These are phyloP conservation scores for Spongispora temasekensis DNA, from an alignment of 1,284 basidiomycete genomes.

Conservation along the genomic window DNA sequence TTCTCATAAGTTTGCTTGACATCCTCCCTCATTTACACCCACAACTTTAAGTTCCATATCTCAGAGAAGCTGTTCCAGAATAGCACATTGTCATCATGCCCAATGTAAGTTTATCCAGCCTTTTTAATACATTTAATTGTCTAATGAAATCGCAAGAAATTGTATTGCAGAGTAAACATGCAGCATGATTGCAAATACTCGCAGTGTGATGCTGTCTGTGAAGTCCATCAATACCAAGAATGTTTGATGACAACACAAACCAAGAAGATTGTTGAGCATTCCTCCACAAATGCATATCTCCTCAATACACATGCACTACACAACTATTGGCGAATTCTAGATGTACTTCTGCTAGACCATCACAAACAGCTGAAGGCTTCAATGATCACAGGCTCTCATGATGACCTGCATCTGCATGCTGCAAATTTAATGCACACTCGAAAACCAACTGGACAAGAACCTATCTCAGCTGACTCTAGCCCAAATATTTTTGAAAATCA, in stretches of 20 bases:
- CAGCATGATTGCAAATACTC: background rate
- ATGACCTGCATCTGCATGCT: background rate
- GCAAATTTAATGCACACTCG: background rate
- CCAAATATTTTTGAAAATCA: background rate
- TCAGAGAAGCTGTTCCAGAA: slow-evolving; percentile 3
- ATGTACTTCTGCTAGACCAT: background rate
- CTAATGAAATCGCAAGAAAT: background rate
- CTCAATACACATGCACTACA: slow-evolving; percentile 1
- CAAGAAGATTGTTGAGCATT: background rate
- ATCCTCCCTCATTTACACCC: background rate
- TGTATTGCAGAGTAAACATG: background rate
- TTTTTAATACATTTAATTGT: background rate
- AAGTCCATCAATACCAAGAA: background rate
- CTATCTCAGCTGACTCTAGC: background rate
- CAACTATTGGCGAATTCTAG: background rate
- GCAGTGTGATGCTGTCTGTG: background rate
- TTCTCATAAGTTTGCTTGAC: background rate
- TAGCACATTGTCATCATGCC: background rate
- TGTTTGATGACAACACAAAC: background rate
- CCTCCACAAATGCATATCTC: background rate
- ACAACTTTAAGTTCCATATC: slow-evolving; percentile 3
- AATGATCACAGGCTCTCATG: background rate
- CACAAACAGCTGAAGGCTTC: background rate
- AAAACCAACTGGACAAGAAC: background rate
- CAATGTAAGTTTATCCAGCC: background rate